Evolutionary conservation across 441 rosid genomes (phyloP), one percentile per base, ranked within the genome.

Genomic region (Populus hybrid): DNA sequence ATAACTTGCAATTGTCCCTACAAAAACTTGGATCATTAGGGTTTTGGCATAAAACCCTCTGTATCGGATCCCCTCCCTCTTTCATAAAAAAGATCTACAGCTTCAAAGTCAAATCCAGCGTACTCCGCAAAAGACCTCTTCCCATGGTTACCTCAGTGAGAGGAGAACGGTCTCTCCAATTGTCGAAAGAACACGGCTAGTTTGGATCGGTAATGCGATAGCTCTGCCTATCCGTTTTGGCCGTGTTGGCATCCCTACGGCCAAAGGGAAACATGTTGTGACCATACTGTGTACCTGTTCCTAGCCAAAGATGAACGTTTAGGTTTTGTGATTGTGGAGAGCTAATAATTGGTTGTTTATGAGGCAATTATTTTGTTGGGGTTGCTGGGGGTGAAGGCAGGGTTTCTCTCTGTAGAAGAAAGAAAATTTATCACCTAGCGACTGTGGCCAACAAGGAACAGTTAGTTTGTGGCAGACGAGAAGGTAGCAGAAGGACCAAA

Each of bases 41-140:
- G 74, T 35, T 69, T 57, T 57, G 69, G 9, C 72, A 5, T 69
- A 23, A 30, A 30, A 30, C 32, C 32, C 32, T 30, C n/a, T 42
- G 8, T 16, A 28, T 28, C 53, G 32, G 3, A n/a, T n/a, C n/a
- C 3, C 32, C 38, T 32, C 42, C 36, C 8, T 53, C n/a, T 50
- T 30, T n/a, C n/a, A n/a, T n/a, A n/a, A n/a, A n/a, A n/a, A 50
- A 5, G 12, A 2, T 78, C 73, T 73, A 83, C 12, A 83, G 70
- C 86, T 76, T 83, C 80, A 81, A 73, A 24, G 76, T 66, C 78
- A 83, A 50, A 71, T 83, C 84, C 71, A 81, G 61, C 72, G 24
- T 63, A n/a, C 2, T 57, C 76, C 50, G n/a, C 14, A 16, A 46
- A 71, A 6, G 69, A 71, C 18, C 2, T 66, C 4, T 46, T 65